phyloP scores from a whole-genome alignment of 495 filamentous ascomycete species.

The Rostrohypoxylon terebratum region DNA sequence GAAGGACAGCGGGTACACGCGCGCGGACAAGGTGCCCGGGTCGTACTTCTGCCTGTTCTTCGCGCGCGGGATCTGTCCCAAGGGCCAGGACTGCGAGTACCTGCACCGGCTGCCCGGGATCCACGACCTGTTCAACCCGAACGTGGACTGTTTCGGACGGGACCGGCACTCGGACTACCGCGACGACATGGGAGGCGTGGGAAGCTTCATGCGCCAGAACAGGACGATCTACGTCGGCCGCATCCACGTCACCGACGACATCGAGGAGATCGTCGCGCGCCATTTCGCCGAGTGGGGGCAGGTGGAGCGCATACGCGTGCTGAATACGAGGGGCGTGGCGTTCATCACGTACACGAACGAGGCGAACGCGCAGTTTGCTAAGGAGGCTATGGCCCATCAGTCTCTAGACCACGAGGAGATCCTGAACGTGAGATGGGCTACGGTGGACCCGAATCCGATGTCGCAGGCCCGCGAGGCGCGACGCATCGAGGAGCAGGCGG shows the following conservation, averaged over 20 bases:
- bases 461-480: slow-evolving; percentile 92
- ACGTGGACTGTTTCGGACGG: slow-evolving; percentile 92
- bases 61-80: slow-evolving; percentile 81
- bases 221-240: slow-evolving; percentile 91
- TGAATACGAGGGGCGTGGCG: slow-evolving; percentile 88
- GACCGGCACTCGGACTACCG: slow-evolving; percentile 90
- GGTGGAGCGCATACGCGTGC: slow-evolving; percentile 86
- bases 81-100: slow-evolving; percentile 93
- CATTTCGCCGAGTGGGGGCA: slow-evolving; percentile 97
- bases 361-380: slow-evolving; percentile 88
- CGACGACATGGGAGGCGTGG: slow-evolving; percentile 97
- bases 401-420: slow-evolving; percentile 88
- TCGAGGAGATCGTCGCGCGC: slow-evolving; percentile 93
- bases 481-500: slow-evolving; percentile 96
- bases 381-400: slow-evolving; percentile 90
- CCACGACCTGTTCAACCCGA: slow-evolving; percentile 86
- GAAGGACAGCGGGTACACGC: slow-evolving; percentile 87
- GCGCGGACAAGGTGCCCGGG: slow-evolving; percentile 78
- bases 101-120: slow-evolving; percentile 86
- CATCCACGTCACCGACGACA: slow-evolving; percentile 97
- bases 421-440: slow-evolving; percentile 97
- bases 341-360: slow-evolving; percentile 86
- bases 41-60: slow-evolving; percentile 96
- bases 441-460: slow-evolving; percentile 93
- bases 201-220: slow-evolving; percentile 90